Conservation (phyloP, 257 asterid genomes). For the Solanum pinnatisectum region DNA sequence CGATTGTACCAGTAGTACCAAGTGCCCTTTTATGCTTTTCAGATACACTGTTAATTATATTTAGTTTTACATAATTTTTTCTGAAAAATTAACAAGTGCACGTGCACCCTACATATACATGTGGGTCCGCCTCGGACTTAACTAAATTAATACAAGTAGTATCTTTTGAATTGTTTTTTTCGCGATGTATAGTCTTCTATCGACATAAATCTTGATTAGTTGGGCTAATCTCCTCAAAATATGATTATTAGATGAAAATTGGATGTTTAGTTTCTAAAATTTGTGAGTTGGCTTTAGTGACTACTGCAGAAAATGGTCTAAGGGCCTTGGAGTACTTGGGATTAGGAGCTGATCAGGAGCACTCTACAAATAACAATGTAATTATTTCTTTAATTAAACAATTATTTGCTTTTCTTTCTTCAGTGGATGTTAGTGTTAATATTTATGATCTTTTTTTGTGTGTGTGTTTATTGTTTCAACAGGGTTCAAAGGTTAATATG, state of each 20-base stretch:
- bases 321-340: constrained; percentile 59
- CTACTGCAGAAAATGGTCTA: constrained; percentile 52
- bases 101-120: no score
- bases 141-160: background rate
- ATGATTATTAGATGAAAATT: background rate
- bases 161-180: background rate
- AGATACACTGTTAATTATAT: no score
- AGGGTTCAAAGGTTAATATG: constrained; percentile 48
- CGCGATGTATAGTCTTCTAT: background rate
- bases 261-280: background rate
- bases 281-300: constrained; percentile 24
- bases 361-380: constrained; percentile 16
- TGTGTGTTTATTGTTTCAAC: background rate
- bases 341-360: constrained; percentile 16
- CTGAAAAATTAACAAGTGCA: no score
- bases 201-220: background rate
- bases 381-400: background rate
- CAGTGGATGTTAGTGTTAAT: background rate
- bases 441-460: background rate
- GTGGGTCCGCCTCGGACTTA: background rate
- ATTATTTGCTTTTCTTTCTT: background rate
- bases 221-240: background rate
- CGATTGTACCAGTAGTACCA: background rate
- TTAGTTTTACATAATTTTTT: no score
- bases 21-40: background rate